Evolutionary conservation across 2,329 filamentous ascomycete species (phyloP).

Genomic region (Botryotinia convoluta): DNA sequence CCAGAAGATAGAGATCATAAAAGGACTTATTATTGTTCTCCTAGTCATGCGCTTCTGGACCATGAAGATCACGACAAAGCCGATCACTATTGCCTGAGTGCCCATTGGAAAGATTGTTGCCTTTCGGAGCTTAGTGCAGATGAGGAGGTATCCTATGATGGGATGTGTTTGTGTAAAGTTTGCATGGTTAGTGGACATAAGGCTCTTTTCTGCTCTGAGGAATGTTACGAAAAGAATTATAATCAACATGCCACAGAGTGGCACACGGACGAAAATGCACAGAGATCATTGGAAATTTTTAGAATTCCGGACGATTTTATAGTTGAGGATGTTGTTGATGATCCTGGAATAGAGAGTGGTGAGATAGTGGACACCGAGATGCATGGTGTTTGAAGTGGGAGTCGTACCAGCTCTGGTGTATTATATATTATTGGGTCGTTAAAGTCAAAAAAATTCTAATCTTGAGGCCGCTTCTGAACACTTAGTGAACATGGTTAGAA

Average conservation of each 20-base stretch:
- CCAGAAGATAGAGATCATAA: slow-evolving; percentile 23
- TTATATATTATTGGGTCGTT: background rate
- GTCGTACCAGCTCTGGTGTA: background rate
- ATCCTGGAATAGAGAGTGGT: slow-evolving; percentile 8
- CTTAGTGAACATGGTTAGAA: background rate
- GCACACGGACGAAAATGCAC: slow-evolving; percentile 13
- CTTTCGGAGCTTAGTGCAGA: background rate
- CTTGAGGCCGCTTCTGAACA: background rate
- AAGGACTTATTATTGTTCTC: slow-evolving; percentile 32
- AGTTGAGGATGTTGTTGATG: slow-evolving; percentile 1
- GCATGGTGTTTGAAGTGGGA: background rate
- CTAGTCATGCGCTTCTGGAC: slow-evolving; percentile 28
- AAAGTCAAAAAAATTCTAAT: background rate
- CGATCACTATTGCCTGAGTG: slow-evolving; percentile 6
- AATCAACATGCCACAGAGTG: slow-evolving; percentile 9
- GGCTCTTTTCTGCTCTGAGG: slow-evolving; percentile 9
- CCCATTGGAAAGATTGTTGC: slow-evolving; percentile 12
- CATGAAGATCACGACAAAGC: slow-evolving; percentile 5
- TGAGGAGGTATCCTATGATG: background rate
- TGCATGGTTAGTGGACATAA: slow-evolving; percentile 11
- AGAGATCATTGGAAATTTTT: background rate
- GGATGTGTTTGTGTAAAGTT: slow-evolving; percentile 11
- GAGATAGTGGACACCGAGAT: slow-evolving; percentile 12
- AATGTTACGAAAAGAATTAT: slow-evolving; percentile 10
- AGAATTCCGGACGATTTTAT: background rate